A percentile compares a stretch with the other conserved stretches of the same genome.
These are phyloP conservation scores for Penicillium sp. DNA, from an alignment of 2,329 filamentous ascomycete genomes.

Conservation along the genomic window DNA sequence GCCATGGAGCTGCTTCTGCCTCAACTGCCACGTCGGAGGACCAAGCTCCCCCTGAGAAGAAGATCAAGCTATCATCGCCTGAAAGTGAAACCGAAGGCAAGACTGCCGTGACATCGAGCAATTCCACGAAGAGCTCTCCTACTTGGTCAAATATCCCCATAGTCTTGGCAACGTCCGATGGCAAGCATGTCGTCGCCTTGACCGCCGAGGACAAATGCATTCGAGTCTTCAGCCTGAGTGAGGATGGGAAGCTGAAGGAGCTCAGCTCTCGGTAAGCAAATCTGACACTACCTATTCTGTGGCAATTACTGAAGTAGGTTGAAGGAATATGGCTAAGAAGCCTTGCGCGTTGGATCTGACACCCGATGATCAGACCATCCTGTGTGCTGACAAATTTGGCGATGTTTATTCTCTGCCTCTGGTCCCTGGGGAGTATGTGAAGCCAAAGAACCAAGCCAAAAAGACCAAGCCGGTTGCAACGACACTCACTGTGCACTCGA, in stretches of 20 bases:
- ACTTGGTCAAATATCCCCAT: conserved; percentile 66
- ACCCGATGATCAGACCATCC: conserved; percentile 69
- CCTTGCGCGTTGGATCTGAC: conserved; percentile 75
- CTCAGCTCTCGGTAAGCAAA: conserved; percentile 68
- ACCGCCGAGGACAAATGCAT: conserved; percentile 92
- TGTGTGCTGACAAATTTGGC: conserved; percentile 92
- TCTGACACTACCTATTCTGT: neutral
- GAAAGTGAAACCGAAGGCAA: conserved; percentile 23
- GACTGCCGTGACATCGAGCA: conserved; percentile 23
- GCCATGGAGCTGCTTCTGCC: conserved; percentile 28
- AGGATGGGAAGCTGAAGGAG: conserved; percentile 63
- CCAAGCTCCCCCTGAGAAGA: conserved; percentile 48
- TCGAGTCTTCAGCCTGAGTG: conserved; percentile 73
- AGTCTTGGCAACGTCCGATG: conserved; percentile 64
- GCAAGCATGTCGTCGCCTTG: conserved; percentile 71
- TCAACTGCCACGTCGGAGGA: conserved; percentile 30
- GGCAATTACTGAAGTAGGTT: conserved; percentile 13
- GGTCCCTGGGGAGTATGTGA: conserved; percentile 48
- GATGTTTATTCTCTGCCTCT: conserved; percentile 91
- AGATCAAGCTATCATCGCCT: conserved; percentile 42
- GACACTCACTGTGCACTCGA: conserved; percentile 62
- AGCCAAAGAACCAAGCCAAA: conserved; percentile 30
- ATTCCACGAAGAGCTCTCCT: conserved; percentile 17
- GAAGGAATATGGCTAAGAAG: conserved; percentile 82
- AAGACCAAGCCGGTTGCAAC: conserved; percentile 57